These are phyloP conservation scores for Aspergillus terreus DNA, from an alignment of 2,329 filamentous ascomycete genomes.

Conservation along the genomic window DNA sequence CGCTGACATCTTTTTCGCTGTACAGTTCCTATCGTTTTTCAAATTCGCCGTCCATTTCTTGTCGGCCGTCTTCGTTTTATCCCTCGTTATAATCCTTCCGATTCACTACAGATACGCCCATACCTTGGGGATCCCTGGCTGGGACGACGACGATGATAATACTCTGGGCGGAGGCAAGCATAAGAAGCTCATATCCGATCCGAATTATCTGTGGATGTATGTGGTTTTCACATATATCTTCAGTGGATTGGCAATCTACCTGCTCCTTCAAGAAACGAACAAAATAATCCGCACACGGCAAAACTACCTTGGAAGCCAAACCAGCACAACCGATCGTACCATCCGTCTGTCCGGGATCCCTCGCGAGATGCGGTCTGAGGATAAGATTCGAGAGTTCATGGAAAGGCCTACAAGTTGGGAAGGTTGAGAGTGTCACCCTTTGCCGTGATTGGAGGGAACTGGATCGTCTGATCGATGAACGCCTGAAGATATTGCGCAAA, in stretches of 20 bases:
- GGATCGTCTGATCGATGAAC: slow-evolving; percentile 67
- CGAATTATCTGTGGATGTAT: slow-evolving; percentile 81
- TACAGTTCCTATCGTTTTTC: slow-evolving; percentile 83
- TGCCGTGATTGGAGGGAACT: slow-evolving; percentile 84
- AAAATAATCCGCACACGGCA: slow-evolving; percentile 83
- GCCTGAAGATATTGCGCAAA: slow-evolving; percentile 63
- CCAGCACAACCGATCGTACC: slow-evolving; percentile 92
- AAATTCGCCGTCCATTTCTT: slow-evolving; percentile 90
- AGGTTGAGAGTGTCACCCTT: slow-evolving; percentile 80
- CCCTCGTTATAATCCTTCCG: slow-evolving; percentile 74
- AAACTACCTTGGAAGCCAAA: slow-evolving; percentile 87
- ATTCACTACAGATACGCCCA: slow-evolving; percentile 69
- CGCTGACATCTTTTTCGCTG: not conserved
- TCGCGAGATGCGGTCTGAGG: slow-evolving; percentile 70
- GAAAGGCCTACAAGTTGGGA: slow-evolving; percentile 88
- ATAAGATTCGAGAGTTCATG: slow-evolving; percentile 78
- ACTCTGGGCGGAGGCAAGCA: slow-evolving; percentile 24
- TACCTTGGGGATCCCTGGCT: slow-evolving; percentile 37
- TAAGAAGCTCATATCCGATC: slow-evolving; percentile 32
- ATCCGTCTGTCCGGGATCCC: slow-evolving; percentile 90
- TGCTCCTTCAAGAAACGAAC: slow-evolving; percentile 77
- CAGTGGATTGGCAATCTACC: slow-evolving; percentile 73
- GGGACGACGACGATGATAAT: slow-evolving; percentile 32
- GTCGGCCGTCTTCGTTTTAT: slow-evolving; percentile 73
- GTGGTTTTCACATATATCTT: slow-evolving; percentile 94